A percentile compares a stretch with the other conserved stretches of the same genome.
phyloP scores from a whole-genome alignment of 2,329 filamentous ascomycete genomes.

The Tolypocladium paradoxum region DNA sequence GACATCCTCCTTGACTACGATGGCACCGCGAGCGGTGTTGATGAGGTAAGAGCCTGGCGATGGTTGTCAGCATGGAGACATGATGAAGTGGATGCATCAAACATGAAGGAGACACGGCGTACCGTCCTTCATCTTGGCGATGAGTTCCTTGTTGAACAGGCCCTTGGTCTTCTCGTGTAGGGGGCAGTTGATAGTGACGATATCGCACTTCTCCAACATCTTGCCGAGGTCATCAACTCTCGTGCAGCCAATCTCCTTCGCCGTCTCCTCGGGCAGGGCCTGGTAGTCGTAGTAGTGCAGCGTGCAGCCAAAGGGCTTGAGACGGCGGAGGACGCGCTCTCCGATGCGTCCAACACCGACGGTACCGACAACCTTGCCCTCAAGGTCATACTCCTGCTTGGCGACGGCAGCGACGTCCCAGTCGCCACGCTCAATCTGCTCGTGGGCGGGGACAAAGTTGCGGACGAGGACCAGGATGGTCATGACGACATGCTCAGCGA shows the following conservation, averaged over 20 bases:
- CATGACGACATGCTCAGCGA: conserved; percentile 98
- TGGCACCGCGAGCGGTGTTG: conserved; percentile 97
- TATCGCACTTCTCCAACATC: conserved; percentile 85
- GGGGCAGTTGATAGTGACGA: conserved; percentile 99
- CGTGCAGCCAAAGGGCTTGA: conserved; percentile 98
- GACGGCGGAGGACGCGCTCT: conserved; percentile 89
- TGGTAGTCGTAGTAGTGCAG: conserved; percentile 99
- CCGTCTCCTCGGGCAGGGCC: conserved; percentile 71
- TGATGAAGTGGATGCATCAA: not conserved
- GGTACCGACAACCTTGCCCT: conserved; percentile 95
- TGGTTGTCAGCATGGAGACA: not conserved
- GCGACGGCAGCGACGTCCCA: conserved; percentile 95
- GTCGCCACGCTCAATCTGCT: conserved; percentile 78
- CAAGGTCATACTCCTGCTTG: conserved; percentile 97
- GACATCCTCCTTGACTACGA: conserved; percentile 98
- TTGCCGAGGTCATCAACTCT: conserved; percentile 86
- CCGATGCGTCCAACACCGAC: conserved; percentile 96
- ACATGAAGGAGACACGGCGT: conserved; percentile 15
- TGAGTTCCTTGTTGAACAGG: conserved; percentile 97
- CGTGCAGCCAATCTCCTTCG: conserved; percentile 92
- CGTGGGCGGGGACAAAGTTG: conserved; percentile 97
- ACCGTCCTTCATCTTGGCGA: conserved; percentile 98
- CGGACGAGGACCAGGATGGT: conserved; percentile 92
- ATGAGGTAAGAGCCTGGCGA: conserved; percentile 75
- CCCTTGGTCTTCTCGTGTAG: conserved; percentile 96